Evolutionary conservation across 2,329 filamentous ascomycete genomes (phyloP).

Genomic region (Colletotrichum higginsianum): DNA sequence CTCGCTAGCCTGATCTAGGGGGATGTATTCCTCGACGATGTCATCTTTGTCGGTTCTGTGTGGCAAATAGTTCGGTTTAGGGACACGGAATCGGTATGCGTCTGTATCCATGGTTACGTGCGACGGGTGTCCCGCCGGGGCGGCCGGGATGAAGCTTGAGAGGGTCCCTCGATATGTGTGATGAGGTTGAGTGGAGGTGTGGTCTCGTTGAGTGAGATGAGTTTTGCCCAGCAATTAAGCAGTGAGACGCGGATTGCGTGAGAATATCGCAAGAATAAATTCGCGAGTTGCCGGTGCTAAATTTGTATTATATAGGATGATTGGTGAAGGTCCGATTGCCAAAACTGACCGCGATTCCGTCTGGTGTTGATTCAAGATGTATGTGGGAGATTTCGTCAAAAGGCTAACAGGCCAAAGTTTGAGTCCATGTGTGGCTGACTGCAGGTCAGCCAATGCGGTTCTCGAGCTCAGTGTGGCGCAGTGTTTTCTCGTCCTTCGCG

Average conservation of each 20-base stretch:
- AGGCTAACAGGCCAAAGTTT: background rate
- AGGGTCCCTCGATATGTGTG: slow-evolving; percentile 13
- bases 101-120: slow-evolving; percentile 31
- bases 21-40: slow-evolving; percentile 67
- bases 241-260: background rate
- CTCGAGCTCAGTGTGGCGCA: slow-evolving; percentile 11
- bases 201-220: slow-evolving; percentile 11
- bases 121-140: slow-evolving; percentile 32
- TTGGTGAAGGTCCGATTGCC: background rate
- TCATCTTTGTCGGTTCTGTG: slow-evolving; percentile 67
- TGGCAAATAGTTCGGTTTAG: slow-evolving; percentile 73
- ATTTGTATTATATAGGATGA: background rate
- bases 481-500: background rate
- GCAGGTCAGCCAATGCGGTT: slow-evolving; percentile 2
- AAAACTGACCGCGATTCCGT: slow-evolving; percentile 4
- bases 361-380: slow-evolving; percentile 26
- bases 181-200: slow-evolving; percentile 13
- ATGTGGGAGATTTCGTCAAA: slow-evolving; percentile 25
- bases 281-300: background rate
- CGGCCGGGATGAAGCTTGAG: slow-evolving; percentile 21
- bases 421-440: slow-evolving; percentile 23
- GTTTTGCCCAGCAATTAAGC: slow-evolving; percentile 2
- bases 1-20: slow-evolving; percentile 66
- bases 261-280: background rate
- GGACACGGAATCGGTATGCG: slow-evolving; percentile 66